Evolutionary conservation across 2,329 filamentous ascomycete species (phyloP).

Genomic region (Fusarium dlaminii): DNA sequence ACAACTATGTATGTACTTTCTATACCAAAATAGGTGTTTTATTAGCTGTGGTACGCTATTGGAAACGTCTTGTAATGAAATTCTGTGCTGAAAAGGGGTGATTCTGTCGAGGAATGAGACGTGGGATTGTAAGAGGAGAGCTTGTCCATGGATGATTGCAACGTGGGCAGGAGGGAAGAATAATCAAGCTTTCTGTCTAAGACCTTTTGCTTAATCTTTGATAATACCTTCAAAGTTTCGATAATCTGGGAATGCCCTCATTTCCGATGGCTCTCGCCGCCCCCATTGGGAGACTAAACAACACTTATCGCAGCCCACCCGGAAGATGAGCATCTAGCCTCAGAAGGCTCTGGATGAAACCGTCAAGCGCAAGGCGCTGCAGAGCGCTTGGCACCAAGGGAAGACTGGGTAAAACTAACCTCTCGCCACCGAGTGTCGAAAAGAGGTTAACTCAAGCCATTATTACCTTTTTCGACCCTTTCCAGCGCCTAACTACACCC

Average conservation of each 20-base stretch:
- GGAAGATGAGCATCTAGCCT: not conserved
- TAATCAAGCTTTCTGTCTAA: not conserved
- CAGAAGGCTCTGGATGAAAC: not conserved
- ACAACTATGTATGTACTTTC: not conserved
- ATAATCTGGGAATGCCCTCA: constrained; percentile 6
- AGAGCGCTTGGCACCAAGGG: not conserved
- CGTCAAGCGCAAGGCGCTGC: not conserved
- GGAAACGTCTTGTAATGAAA: not conserved
- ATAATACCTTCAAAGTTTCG: not conserved
- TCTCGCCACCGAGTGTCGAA: not conserved
- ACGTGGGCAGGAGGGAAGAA: not conserved
- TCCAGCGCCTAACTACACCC: not conserved
- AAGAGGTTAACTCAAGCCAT: not conserved
- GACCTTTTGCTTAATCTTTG: not conserved
- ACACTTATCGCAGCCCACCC: not conserved
- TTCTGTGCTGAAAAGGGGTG: not conserved
- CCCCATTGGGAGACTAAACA: not conserved
- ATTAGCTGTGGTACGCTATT: not conserved
- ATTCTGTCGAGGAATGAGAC: not conserved
- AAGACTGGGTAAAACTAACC: not conserved
- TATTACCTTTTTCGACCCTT: not conserved
- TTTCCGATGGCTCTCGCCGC: not conserved
- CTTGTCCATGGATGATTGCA: not conserved
- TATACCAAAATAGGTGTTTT: not conserved
- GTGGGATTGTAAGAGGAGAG: not conserved